Base-by-base conservation (phyloP, 2,329 filamentous ascomycete species). In the Arthrobotrys sinensis region DNA sequence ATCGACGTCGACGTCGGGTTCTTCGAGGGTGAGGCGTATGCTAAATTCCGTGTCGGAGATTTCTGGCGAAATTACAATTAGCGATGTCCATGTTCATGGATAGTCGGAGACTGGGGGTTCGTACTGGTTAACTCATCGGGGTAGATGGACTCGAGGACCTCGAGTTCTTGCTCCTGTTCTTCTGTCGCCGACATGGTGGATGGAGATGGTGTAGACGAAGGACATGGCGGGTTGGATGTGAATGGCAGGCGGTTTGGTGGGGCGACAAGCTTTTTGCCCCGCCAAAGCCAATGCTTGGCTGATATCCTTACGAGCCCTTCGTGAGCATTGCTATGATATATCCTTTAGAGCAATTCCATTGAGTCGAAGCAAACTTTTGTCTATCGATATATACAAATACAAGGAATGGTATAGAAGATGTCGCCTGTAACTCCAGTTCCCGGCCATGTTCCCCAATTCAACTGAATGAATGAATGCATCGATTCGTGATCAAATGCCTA, bases 71-170 rank as follows among this genome's bases (percentile, higher is more conserved):
- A 57, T 52, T 21, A 24, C 4, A 28, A 43, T 71, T 24, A 52
- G 66, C 53, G 24, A 28, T 4, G 24, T 4, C 24, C 4, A 28
- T 34, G 28, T 21, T 14, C 24, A 7, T 24, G 10, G n/a, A 21
- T 36, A 28, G 16, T 21, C 10, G 19, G 16, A 14, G 62, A 8
- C 1, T 11, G 24, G 75, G 48, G 53, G 38, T 40, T 21, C 84
- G 57, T 83, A 95, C 94, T 92, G 88, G 91, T 95, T 82, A 99
- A 97, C 86, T 99, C 96, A 78, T 99, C 95, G 0, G 96, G 94
- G 82, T 98, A 99, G 83, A 99, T 99, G 79, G 95, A 97, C 83
- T 97, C 93, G 84, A 99, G 93, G 82, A 99, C 95, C 85, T 99
- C 96, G 79, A 94, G 91, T 88, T 99, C 96, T 86, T 99, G 96